phyloP scores from a whole-genome alignment of 2,329 filamentous ascomycete species.

The Calonectria crousiana region DNA sequence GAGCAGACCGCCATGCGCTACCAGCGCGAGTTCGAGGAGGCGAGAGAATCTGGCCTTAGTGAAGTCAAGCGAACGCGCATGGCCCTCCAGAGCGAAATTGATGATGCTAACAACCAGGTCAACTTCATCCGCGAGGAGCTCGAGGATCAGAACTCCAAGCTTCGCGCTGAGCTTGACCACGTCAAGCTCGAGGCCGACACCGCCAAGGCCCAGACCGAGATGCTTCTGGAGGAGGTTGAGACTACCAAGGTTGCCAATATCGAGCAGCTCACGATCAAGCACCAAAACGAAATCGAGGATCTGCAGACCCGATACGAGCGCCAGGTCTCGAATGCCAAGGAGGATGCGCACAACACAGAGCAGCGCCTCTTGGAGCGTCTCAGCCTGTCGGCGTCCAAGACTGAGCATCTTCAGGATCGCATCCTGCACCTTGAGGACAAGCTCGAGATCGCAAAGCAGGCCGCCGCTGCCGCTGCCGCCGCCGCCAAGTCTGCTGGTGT shows the following conservation, averaged over 20 bases:
- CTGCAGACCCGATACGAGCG: constrained; percentile 81
- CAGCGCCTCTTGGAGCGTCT: constrained; percentile 85
- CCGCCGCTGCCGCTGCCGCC: constrained; percentile 84
- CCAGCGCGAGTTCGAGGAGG: constrained; percentile 87
- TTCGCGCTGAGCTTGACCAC: constrained; percentile 82
- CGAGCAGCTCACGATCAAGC: constrained; percentile 65
- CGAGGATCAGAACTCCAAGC: constrained; percentile 80
- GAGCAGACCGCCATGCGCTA: constrained; percentile 76
- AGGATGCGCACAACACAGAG: constrained; percentile 86
- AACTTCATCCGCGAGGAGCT: constrained; percentile 85
- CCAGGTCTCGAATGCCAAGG: constrained; percentile 77
- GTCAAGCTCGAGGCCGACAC: constrained; percentile 85
- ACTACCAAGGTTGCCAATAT: constrained; percentile 72
- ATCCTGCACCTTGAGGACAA: constrained; percentile 89
- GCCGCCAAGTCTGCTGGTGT: constrained; percentile 74
- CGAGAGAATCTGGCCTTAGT: constrained; percentile 80
- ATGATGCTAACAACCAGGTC: constrained; percentile 86
- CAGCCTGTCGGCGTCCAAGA: constrained; percentile 84
- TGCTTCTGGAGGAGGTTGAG: constrained; percentile 85
- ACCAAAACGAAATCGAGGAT: constrained; percentile 79
- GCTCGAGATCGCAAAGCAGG: constrained; percentile 88
- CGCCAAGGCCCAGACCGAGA: constrained; percentile 82
- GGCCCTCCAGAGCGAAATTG: constrained; percentile 84
- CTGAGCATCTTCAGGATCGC: constrained; percentile 87
- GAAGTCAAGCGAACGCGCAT: constrained; percentile 86